Conservation (phyloP, 2,329 filamentous ascomycete genomes). For the Diaporthe sp. region DNA sequence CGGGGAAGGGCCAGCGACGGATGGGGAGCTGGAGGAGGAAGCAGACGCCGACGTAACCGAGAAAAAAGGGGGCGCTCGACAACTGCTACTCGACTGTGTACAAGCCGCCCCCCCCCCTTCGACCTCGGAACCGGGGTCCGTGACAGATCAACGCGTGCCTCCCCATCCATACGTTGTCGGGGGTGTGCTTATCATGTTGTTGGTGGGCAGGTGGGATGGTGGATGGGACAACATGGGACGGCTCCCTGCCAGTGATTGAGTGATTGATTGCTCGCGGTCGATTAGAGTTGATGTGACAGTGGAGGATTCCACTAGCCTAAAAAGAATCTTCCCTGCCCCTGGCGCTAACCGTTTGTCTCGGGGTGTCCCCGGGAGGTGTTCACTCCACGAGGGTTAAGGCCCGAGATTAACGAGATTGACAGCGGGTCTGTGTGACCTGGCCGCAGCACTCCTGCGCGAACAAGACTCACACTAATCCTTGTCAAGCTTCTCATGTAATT, state of each 20-base stretch:
- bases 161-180: not conserved
- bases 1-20: not conserved
- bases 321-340: constrained; percentile 20
- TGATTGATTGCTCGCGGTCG: not conserved
- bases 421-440: constrained; percentile 22
- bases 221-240: not conserved
- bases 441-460: constrained; percentile 11
- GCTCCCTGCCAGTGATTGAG: not conserved
- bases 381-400: constrained; percentile 19
- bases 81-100: not conserved
- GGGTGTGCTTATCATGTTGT: constrained; percentile 15
- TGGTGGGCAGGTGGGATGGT: no score
- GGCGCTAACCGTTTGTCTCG: constrained; percentile 20
- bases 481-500: constrained; percentile 18
- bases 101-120: not conserved
- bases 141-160: not conserved
- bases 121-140: constrained; percentile 9
- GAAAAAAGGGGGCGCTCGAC: constrained; percentile 5
- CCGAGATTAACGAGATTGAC: constrained; percentile 28
- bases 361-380: constrained; percentile 19
- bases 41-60: constrained; percentile 10
- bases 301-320: constrained; percentile 25
- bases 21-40: constrained; percentile 15
- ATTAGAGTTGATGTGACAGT: constrained; percentile 26
- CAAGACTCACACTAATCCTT: constrained; percentile 9